Evolutionary conservation across 1,139 yeast species (phyloP).

Genomic region (Chernovozyma aurita): DNA sequence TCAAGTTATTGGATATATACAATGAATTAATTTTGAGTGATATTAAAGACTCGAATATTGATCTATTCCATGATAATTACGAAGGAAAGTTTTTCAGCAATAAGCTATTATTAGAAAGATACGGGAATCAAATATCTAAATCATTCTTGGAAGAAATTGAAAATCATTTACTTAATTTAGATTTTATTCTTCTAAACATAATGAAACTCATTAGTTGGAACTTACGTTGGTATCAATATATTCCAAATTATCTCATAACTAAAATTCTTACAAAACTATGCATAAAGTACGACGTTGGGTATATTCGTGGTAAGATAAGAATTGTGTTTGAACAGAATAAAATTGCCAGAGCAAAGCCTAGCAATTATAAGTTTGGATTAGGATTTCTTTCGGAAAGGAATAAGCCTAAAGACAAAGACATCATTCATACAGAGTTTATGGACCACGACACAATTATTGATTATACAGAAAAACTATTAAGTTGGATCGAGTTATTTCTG

Average conservation of each 20-base stretch:
- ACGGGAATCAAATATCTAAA: constrained; percentile 17
- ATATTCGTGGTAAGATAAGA: constrained; percentile 26
- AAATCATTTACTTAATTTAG: constrained; percentile 28
- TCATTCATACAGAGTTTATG: constrained; percentile 20
- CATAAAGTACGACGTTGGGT: constrained; percentile 28
- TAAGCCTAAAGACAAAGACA: constrained; percentile 9
- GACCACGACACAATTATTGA: constrained; percentile 32
- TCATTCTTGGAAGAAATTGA: constrained; percentile 24
- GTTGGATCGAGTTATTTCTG: constrained; percentile 25
- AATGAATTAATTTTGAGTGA: constrained; percentile 40
- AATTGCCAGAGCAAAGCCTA: constrained; percentile 19
- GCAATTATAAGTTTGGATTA: constrained; percentile 12
- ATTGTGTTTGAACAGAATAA: constrained; percentile 34
- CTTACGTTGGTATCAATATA: constrained; percentile 39
- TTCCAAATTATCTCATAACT: constrained; percentile 28
- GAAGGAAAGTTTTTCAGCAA: constrained; percentile 25
- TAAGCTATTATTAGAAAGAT: constrained; percentile 29
- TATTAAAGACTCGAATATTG: constrained; percentile 25
- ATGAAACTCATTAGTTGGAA: constrained; percentile 37
- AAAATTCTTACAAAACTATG: constrained; percentile 28
- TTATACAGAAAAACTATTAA: constrained; percentile 27
- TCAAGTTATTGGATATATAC: constrained; percentile 35
- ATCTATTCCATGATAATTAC: constrained; percentile 27
- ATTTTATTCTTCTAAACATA: constrained; percentile 30
- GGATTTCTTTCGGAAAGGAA: constrained; percentile 12